phyloP scores from a whole-genome alignment of 306 rosid species.

The Castanea crenata region DNA sequence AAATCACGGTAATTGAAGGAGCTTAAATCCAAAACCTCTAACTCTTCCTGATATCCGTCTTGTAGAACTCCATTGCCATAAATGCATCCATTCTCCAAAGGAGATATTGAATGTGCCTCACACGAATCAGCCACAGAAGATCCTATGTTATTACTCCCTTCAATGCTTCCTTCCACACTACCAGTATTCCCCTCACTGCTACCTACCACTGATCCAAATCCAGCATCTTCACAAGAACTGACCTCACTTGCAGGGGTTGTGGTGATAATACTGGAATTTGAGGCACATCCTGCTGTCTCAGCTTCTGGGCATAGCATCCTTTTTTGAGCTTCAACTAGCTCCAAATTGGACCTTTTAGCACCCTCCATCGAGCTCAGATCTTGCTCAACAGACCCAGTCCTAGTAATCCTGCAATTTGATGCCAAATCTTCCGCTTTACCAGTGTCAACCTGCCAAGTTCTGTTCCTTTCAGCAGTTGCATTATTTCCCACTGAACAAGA shows the following conservation, averaged over 20 bases:
- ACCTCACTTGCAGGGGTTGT: constrained; percentile 54
- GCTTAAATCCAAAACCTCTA: constrained; percentile 70
- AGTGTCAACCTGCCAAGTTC: constrained; percentile 8
- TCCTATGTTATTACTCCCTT: constrained; percentile 27
- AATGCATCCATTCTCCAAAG: constrained; percentile 21
- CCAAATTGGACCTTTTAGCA: constrained; percentile 22
- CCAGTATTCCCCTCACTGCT: constrained; percentile 36
- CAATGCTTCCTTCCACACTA: constrained; percentile 35
- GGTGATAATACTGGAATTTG: constrained; percentile 62
- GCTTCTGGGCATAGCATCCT: constrained; percentile 36
- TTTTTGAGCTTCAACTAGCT: constrained; percentile 33
- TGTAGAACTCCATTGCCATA: constrained; percentile 31
- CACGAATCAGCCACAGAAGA: constrained; percentile 24
- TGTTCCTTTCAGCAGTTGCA: neutral
- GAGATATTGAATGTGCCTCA: constrained; percentile 31
- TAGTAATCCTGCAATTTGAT: constrained; percentile 16
- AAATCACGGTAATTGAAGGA: constrained; percentile 12
- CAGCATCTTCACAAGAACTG: constrained; percentile 57
- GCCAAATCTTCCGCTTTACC: constrained; percentile 4
- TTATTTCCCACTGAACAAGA: constrained; percentile 2
- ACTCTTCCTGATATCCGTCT: constrained; percentile 32
- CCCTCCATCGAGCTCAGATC: constrained; percentile 25
- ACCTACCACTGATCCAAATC: constrained; percentile 30
- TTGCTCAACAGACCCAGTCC: constrained; percentile 23
- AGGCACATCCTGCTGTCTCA: constrained; percentile 45